Evolutionary conservation across 2,329 filamentous ascomycete genomes (phyloP).

Genomic region (Epichloe scottii): DNA sequence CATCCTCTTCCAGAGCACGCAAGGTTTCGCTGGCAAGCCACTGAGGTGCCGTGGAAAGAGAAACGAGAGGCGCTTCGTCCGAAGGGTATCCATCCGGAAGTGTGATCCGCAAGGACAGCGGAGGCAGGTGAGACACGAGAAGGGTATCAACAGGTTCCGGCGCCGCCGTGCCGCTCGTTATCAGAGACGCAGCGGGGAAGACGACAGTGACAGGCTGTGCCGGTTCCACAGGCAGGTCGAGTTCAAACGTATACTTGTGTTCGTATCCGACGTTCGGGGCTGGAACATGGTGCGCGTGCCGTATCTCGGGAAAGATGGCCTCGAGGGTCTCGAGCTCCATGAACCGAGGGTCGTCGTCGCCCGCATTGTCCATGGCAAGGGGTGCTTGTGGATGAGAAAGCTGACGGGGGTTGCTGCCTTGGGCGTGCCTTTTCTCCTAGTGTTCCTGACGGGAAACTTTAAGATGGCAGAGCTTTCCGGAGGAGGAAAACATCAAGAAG

Average conservation of each 20-base stretch:
- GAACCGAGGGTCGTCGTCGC: conserved; percentile 41
- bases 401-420: too few relatives aligned
- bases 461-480: too few relatives aligned
- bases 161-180: conserved; percentile 5
- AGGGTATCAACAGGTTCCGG: conserved; percentile 29
- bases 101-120: conserved; percentile 38
- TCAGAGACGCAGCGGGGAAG: conserved; percentile 34
- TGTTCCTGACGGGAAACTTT: too few relatives aligned
- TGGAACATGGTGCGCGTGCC: conserved; percentile 27
- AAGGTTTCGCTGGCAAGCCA: conserved; percentile 43
- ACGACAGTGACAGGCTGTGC: conserved; percentile 41
- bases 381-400: neutral
- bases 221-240: conserved; percentile 47
- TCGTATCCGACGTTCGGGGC: neutral
- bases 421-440: too few relatives aligned
- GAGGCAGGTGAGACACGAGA: conserved; percentile 43
- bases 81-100: conserved; percentile 48
- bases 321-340: conserved; percentile 48
- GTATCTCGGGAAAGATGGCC: conserved; percentile 57
- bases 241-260: conserved; percentile 32
- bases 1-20: conserved; percentile 37
- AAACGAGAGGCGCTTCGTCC: conserved; percentile 34
- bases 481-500: too few relatives aligned
- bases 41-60: conserved; percentile 39
- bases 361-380: conserved; percentile 26